Percentiles rank a stretch among this genome's conserved stretches.
phyloP scores from a whole-genome alignment of 2,329 filamentous ascomycete species.

The Arthroderma uncinatum region DNA sequence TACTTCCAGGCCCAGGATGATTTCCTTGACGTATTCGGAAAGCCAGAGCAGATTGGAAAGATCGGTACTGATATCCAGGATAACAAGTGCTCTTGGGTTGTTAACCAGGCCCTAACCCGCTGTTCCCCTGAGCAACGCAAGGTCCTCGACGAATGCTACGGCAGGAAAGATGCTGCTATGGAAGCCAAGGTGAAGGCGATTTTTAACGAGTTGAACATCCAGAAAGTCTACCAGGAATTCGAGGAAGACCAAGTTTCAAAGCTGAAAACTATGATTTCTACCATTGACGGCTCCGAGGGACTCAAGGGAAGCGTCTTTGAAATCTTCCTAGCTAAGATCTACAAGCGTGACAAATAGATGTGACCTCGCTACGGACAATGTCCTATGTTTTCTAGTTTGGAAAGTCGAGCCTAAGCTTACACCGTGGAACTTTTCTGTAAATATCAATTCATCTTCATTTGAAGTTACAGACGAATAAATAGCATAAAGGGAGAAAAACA shows the following conservation, averaged over 20 bases:
- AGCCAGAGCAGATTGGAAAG: constrained; percentile 88
- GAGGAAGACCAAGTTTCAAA: constrained; percentile 80
- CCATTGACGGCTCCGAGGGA: constrained; percentile 75
- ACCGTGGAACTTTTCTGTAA: background rate
- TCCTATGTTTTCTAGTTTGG: background rate
- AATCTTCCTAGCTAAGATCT: constrained; percentile 87
- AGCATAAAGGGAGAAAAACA: background rate
- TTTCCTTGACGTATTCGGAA: constrained; percentile 95
- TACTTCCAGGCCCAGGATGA: constrained; percentile 99
- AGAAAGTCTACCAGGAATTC: constrained; percentile 74
- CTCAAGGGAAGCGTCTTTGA: constrained; percentile 87
- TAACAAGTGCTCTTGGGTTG: constrained; percentile 98
- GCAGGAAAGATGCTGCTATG: constrained; percentile 71
- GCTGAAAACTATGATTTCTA: constrained; percentile 61
- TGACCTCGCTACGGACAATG: background rate
- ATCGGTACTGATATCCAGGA: constrained; percentile 98
- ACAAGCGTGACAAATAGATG: constrained; percentile 85
- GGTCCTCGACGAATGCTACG: constrained; percentile 85
- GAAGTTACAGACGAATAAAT: background rate
- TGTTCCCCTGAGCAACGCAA: constrained; percentile 75
- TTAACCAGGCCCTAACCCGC: constrained; percentile 82
- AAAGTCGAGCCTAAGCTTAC: no score
- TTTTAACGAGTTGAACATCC: constrained; percentile 73
- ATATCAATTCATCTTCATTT: background rate
- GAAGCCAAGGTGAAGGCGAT: constrained; percentile 82